phyloP scores from a whole-genome alignment of 192 early-diverging fungal species.

The Lobosporangium transversale region DNA sequence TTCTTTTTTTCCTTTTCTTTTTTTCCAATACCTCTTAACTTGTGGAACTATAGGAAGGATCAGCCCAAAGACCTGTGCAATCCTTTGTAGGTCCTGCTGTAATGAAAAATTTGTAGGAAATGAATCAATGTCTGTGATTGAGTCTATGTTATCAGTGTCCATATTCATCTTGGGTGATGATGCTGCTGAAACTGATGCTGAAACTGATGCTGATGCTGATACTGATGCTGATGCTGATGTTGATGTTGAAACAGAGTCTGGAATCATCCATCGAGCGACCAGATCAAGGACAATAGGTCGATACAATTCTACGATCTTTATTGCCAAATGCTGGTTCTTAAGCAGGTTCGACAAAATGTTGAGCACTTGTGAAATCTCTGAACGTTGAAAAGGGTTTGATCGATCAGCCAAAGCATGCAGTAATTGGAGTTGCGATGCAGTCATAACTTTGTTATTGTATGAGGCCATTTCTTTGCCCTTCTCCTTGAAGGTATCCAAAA shows the following conservation, averaged over 20 bases:
- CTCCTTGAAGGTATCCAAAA: constrained; percentile 52
- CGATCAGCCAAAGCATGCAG: no score
- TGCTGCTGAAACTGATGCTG: constrained; percentile 6
- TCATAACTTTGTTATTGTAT: no score
- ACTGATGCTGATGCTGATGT: constrained; percentile 4
- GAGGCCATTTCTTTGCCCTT: no score
- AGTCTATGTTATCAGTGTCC: constrained; percentile 4
- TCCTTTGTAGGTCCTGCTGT: constrained; percentile 33
- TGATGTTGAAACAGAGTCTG: constrained; percentile 43
- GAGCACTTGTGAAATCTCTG: constrained; percentile 20
- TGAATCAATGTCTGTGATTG: no score
- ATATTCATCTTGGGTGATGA: constrained; percentile 17
- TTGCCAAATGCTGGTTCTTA: constrained; percentile 31
- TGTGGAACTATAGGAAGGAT: constrained; percentile 78
- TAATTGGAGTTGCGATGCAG: no score
- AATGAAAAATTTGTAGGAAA: no score
- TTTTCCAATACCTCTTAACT: constrained; percentile 64
- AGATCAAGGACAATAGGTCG: constrained; percentile 86
- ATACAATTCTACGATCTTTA: constrained; percentile 61
- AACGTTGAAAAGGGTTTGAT: no score
- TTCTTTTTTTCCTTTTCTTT: constrained; percentile 17
- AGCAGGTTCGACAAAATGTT: constrained; percentile 41
- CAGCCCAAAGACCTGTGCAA: constrained; percentile 66
- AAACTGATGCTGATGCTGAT: constrained; percentile 6
- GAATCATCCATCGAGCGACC: constrained; percentile 75